Evolutionary conservation across 116 monocot genomes (phyloP).

Genomic region (Cymodocea nodosa): DNA sequence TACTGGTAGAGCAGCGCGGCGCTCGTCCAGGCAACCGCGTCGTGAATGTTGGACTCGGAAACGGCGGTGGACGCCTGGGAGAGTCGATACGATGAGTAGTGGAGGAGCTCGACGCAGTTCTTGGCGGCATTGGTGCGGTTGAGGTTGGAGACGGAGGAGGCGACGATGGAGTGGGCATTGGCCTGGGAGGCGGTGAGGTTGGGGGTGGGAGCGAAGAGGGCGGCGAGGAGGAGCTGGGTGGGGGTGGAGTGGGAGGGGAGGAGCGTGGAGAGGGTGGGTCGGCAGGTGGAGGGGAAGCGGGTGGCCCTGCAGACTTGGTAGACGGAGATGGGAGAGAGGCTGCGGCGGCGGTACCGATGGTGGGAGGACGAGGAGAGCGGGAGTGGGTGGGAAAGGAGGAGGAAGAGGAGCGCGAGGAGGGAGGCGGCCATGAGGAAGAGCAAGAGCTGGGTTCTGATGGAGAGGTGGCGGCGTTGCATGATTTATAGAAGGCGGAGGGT

Average conservation of each 20-base stretch:
- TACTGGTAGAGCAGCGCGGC: constrained; percentile 48
- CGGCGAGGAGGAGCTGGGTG: constrained; percentile 5
- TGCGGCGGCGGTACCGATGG: background rate
- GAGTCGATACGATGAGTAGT: constrained; percentile 31
- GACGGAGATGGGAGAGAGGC: background rate
- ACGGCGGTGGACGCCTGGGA: background rate
- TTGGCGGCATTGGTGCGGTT: constrained; percentile 44
- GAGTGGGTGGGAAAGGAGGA: constrained; percentile 5
- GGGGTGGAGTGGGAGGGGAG: background rate
- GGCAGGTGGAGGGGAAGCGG: constrained; percentile 4
- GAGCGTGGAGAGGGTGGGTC: background rate
- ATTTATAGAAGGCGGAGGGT: too few species aligned
- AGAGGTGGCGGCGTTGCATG: too few species aligned
- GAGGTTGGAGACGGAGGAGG: background rate
- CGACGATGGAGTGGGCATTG: background rate
- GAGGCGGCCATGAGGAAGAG: background rate
- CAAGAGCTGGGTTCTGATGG: too few species aligned
- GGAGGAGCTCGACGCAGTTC: constrained; percentile 44
- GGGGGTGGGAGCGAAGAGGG: constrained; percentile 14
- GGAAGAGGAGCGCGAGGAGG: constrained; percentile 4
- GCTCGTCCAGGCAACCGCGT: constrained; percentile 23
- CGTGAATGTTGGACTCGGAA: constrained; percentile 1
- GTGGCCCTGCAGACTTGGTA: constrained; percentile 3
- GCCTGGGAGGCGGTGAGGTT: background rate
- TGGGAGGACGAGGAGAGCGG: constrained; percentile 3